Conservation (phyloP, 768 basidiomycete species). For the Gautieria morchelliformis region DNA sequence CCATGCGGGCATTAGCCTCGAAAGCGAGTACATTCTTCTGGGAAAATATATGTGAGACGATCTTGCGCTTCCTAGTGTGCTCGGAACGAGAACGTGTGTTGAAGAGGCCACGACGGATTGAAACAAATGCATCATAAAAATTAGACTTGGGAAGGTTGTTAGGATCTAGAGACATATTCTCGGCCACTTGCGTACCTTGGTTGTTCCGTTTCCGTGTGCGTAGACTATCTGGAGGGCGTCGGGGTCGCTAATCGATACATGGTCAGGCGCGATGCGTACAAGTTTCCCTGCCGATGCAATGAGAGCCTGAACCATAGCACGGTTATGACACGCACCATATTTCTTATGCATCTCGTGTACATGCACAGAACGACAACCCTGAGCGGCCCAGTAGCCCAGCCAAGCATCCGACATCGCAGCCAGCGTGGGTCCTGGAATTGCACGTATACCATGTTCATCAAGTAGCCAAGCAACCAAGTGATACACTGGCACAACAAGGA, state of each 20-base stretch:
- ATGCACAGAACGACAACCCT: conserved; percentile 66
- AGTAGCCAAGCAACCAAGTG: conserved; percentile 41
- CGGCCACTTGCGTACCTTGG: neutral
- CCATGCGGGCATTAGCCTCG: conserved; percentile 62
- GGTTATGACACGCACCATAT: conserved; percentile 42
- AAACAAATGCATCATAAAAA: conserved; percentile 43
- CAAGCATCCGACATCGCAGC: conserved; percentile 68
- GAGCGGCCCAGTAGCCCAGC: conserved; percentile 54
- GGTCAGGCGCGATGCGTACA: conserved; percentile 67
- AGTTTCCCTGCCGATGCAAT: conserved; percentile 38
- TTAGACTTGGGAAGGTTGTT: conserved; percentile 34
- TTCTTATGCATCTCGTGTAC: conserved; percentile 67
- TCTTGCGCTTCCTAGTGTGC: conserved; percentile 86
- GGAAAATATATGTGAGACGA: conserved; percentile 77
- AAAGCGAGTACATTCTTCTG: conserved; percentile 83
- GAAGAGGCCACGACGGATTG: conserved; percentile 64
- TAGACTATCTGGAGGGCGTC: conserved; percentile 68
- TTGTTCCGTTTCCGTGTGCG: conserved; percentile 73
- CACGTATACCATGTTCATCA: conserved; percentile 51
- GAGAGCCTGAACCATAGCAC: neutral
- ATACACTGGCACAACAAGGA: conserved; percentile 2
- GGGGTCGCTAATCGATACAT: conserved; percentile 69
- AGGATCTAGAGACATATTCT: conserved; percentile 61
- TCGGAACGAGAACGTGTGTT: conserved; percentile 69
- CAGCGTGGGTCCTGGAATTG: conserved; percentile 57